A percentile compares a stretch with the other conserved stretches of the same genome.
Evolutionary conservation across 1,284 basidiomycete genomes (phyloP).

Genomic region (Cryptococcus sp.): DNA sequence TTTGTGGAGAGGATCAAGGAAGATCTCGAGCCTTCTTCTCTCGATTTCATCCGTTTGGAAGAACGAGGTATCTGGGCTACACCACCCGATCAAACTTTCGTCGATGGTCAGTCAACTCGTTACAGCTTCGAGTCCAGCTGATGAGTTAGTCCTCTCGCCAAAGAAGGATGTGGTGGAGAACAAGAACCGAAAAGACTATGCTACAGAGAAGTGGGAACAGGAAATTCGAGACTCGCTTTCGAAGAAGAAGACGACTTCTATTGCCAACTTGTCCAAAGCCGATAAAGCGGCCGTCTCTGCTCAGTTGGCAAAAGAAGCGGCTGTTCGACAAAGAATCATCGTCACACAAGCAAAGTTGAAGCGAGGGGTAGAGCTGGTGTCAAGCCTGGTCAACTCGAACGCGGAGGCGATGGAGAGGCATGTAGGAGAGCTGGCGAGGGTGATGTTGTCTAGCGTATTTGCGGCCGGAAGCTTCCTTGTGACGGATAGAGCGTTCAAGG

Average conservation of each 20-base stretch:
- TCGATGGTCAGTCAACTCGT: conserved; percentile 58
- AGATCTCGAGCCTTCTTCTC: conserved; percentile 57
- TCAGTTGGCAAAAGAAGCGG: conserved; percentile 72
- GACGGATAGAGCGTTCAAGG: conserved; percentile 60
- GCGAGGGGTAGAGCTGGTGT: conserved; percentile 64
- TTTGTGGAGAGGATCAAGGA: conserved; percentile 60
- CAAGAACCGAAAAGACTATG: conserved; percentile 77
- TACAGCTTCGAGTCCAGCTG: not conserved
- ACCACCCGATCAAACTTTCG: conserved; percentile 67
- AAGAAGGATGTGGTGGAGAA: conserved; percentile 55
- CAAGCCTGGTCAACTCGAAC: conserved; percentile 58
- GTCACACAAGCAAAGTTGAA: conserved; percentile 55
- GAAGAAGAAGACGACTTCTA: conserved; percentile 50
- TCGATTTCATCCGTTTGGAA: conserved; percentile 61
- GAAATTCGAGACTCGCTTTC: conserved; percentile 80
- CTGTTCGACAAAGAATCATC: conserved; percentile 58
- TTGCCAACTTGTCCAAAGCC: conserved; percentile 64
- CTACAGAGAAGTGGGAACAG: conserved; percentile 86
- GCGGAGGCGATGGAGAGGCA: conserved; percentile 57
- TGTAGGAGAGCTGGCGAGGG: conserved; percentile 56
- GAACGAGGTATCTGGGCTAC: conserved; percentile 81
- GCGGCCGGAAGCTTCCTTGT: conserved; percentile 57
- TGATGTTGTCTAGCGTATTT: conserved; percentile 63
- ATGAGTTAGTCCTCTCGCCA: conserved; percentile 55
- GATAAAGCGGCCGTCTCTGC: conserved; percentile 71